phyloP scores from a whole-genome alignment of 2,329 filamentous ascomycete species.

The Geosmithia putterillii region DNA sequence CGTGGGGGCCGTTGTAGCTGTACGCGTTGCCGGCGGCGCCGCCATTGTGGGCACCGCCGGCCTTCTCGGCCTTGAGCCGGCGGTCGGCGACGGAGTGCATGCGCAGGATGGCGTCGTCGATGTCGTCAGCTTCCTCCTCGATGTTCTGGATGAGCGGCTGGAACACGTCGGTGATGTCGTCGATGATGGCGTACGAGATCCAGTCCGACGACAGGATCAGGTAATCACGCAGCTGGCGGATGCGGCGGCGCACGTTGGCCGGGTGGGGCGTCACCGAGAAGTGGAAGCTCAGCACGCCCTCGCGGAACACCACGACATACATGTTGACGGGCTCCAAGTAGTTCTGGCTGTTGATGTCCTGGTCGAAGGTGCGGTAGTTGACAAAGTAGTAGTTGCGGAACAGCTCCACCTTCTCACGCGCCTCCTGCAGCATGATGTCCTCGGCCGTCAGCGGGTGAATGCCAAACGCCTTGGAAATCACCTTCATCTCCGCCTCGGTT shows the following conservation, averaged over 20 bases:
- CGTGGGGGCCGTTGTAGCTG: constrained; percentile 25
- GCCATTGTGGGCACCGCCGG: background rate
- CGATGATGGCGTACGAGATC: constrained; percentile 97
- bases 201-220: constrained; percentile 88
- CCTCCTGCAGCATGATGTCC: constrained; percentile 95
- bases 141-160: constrained; percentile 84
- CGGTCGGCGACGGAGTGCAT: constrained; percentile 54
- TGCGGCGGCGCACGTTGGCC: constrained; percentile 85
- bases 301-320: constrained; percentile 93
- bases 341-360: constrained; percentile 78
- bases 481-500: constrained; percentile 91
- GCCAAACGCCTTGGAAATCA: constrained; percentile 81
- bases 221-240: constrained; percentile 89
- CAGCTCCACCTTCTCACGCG: constrained; percentile 93
- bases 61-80: constrained; percentile 21
- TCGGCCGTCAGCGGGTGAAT: constrained; percentile 93
- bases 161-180: constrained; percentile 96
- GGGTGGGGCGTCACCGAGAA: constrained; percentile 94
- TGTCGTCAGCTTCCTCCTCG: constrained; percentile 93
- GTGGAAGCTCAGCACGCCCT: constrained; percentile 92
- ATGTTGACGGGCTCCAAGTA: constrained; percentile 95
- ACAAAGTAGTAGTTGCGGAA: constrained; percentile 98
- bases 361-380: constrained; percentile 96
- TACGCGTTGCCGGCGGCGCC: constrained; percentile 24
- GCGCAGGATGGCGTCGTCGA: constrained; percentile 80